These are phyloP conservation scores for Populus hybrid DNA, from an alignment of 441 rosid genomes.

Conservation along the genomic window DNA sequence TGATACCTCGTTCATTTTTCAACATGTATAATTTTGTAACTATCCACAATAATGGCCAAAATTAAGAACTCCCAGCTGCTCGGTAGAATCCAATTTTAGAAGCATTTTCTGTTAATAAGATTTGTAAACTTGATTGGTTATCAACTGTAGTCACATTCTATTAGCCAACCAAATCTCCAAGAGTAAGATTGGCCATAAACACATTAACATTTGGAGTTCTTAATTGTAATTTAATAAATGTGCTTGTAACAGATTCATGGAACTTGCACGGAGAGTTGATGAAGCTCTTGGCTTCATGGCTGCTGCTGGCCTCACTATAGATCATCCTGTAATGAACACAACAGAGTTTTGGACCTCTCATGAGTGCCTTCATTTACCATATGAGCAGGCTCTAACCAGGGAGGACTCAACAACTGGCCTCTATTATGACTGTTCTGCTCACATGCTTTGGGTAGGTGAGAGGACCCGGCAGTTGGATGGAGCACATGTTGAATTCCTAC, in stretches of 20 bases:
- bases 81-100: background rate
- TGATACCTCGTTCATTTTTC: background rate
- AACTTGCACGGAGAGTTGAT: constrained; percentile 54
- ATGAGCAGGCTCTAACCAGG: constrained; percentile 56
- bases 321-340: constrained; percentile 48
- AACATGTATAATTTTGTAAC: background rate
- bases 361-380: constrained; percentile 54
- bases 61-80: background rate
- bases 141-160: background rate
- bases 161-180: background rate
- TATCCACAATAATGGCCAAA: background rate
- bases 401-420: constrained; percentile 58
- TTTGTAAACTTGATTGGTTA: background rate
- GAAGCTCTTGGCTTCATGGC: constrained; percentile 59
- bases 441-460: constrained; percentile 62
- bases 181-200: background rate
- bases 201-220: background rate
- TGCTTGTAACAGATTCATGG: constrained; percentile 36
- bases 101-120: background rate
- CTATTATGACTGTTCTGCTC: constrained; percentile 55
- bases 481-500: constrained; percentile 55
- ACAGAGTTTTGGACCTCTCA: constrained; percentile 57
- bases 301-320: constrained; percentile 53
- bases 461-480: constrained; percentile 59
- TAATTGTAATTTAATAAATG: background rate